Base-by-base conservation (phyloP, 352 stramenopile species). In the Pythium periplocum region DNA sequence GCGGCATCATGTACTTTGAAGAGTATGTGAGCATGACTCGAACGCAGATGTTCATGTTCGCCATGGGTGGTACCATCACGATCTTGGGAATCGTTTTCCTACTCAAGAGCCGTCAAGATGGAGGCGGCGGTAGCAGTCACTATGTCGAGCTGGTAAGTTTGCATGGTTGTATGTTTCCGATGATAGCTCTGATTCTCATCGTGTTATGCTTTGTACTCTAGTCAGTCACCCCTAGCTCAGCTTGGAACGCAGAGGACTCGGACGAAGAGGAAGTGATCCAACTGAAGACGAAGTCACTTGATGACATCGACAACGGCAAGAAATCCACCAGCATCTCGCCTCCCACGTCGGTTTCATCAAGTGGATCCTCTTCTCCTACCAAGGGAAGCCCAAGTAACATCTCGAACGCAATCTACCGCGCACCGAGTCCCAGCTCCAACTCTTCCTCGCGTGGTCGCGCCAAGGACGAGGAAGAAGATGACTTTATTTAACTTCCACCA, bases 1-100 rank as follows among this genome's bases (percentile, higher is more conserved):
- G 89, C 17, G 89, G 87, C 10, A 89, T 96, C 64, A 90, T 96
- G 70, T 97, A 96, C 68, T 97, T 96, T 63, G 81, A 95, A 63
- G 89, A 97, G 66, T 93, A 93, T 61, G 74, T 88, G 44, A 87
- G 58, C 64, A 93, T 93, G 83, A 90, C 83, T 37, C 60, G 65
- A 3, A 69, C 63, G n/a, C 78, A 90, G 49, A 79, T 82, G 72
- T 61, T 75, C 51, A 90, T 93, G 78, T 93, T 93, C 62, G 86
- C 83, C 3, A 54, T 87, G 55, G 83, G 83, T 26, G 79, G 78
- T 12, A 60, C 77, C 33, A 55, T 93, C 39, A 93, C 83, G n/a
- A 93, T 93, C 59, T 58, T 65, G 9, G 82, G 82, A 8, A 93
- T 93, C 55, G 62, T 88, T 34, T 78, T 87, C 42, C 51, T 93